Evolutionary conservation across 805 yeast genomes (phyloP).

Genomic region (Candida fluviatilis): DNA sequence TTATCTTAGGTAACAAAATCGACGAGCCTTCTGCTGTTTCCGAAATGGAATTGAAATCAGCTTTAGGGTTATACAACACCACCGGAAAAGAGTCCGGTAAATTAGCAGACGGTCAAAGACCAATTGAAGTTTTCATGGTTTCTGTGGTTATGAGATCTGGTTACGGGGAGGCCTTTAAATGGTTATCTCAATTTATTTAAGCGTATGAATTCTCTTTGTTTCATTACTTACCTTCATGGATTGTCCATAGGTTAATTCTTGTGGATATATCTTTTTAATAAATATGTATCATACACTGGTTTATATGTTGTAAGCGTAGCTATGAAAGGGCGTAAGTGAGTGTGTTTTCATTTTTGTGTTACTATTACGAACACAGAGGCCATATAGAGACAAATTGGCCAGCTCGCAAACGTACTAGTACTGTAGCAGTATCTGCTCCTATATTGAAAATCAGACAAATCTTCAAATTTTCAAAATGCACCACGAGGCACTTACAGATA

Average conservation of each 20-base stretch:
- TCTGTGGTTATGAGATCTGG: constrained; percentile 98
- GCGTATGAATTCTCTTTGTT: not conserved
- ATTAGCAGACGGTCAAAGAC: constrained; percentile 72
- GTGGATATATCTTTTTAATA: not conserved
- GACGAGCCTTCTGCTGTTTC: constrained; percentile 92
- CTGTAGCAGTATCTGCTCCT: no score
- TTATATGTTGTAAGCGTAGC: not conserved
- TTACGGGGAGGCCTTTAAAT: constrained; percentile 96
- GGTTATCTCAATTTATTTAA: constrained; percentile 94
- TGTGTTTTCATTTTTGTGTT: no score
- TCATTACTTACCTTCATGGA: no score
- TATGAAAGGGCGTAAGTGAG: no score
- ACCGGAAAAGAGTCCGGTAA: constrained; percentile 78
- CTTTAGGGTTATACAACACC: constrained; percentile 76
- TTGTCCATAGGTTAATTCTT: not conserved
- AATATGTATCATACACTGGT: not conserved
- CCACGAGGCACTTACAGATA: no score
- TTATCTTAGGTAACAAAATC: constrained; percentile 93
- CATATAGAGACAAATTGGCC: no score
- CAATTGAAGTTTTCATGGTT: constrained; percentile 95
- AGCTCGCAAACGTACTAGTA: no score
- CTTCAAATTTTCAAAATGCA: no score
- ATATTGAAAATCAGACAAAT: no score
- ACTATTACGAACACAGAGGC: no score
- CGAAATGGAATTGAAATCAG: constrained; percentile 89